Conservation (phyloP, 2,329 filamentous ascomycete genomes). For the Arthrobotrys entomopaga region DNA sequence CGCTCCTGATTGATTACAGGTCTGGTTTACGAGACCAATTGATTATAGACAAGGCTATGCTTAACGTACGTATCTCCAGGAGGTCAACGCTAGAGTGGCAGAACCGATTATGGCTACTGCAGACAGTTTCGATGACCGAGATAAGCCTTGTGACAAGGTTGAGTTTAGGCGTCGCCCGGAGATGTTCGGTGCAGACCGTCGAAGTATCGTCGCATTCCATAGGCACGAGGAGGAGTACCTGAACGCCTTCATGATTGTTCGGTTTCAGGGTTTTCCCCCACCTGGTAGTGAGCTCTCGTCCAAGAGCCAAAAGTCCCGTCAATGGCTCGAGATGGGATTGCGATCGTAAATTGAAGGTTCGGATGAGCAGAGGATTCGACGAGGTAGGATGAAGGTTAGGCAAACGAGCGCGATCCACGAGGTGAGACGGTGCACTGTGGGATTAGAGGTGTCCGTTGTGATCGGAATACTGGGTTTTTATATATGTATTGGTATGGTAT, state of each 20-base stretch:
- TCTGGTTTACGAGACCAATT: too few relatives aligned
- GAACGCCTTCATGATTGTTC: slow-evolving; percentile 32
- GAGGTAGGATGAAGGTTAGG: background rate
- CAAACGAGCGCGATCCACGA: background rate
- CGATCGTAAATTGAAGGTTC: background rate
- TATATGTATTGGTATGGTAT: too few relatives aligned
- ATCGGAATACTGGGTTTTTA: slow-evolving; percentile 47
- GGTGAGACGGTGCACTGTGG: background rate
- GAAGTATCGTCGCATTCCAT: slow-evolving; percentile 27
- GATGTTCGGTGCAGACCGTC: slow-evolving; percentile 26
- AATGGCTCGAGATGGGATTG: background rate
- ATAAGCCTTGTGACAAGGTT: slow-evolving; percentile 28
- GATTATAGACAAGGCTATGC: background rate
- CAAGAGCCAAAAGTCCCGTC: background rate
- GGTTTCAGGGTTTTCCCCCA: background rate
- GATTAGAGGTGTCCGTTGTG: slow-evolving; percentile 1
- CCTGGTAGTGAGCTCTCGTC: background rate
- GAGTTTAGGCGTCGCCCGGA: slow-evolving; percentile 43
- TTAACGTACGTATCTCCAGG: slow-evolving; percentile 40
- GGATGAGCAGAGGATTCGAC: background rate
- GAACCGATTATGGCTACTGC: slow-evolving; percentile 31
- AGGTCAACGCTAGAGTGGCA: slow-evolving; percentile 40
- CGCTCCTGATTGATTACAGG: too few relatives aligned
- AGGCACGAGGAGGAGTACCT: slow-evolving; percentile 31
- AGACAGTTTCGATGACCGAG: slow-evolving; percentile 26